Base-by-base conservation (phyloP, 2,329 filamentous ascomycete genomes). In the Microcyclospora pomicola region DNA sequence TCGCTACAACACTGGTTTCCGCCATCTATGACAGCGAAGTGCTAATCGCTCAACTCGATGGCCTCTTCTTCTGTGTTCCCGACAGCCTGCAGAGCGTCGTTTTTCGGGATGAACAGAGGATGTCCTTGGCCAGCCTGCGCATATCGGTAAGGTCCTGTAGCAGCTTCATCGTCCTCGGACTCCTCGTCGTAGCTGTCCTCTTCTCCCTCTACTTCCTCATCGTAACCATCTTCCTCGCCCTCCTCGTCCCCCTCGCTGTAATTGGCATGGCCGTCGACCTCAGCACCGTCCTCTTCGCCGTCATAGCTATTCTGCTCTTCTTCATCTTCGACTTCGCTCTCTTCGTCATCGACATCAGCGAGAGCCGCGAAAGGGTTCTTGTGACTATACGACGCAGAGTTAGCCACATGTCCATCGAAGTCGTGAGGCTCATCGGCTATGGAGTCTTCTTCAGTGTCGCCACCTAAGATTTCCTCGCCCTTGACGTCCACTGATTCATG, bases 211-310 rank as follows among this genome's bases (percentile, higher is more conserved):
- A 33, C 14, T 12, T 37, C 35, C 19, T 38, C 37, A 30, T 47
- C 41, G 5, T 38, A 36, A 2, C 33, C 41, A 2, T 41, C 41
- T 31, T 46, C 43, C 27, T 39, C 31, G 9, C 36, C 33, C 10
- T 42, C 48, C 5, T 44, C 40, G 28, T 42, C 45, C 6, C 42
- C 41, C 27, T 41, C 39, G 14, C 33, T 33, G 27, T 30, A 35
- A 11, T 27, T 14, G 12, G 24, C 27, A 7, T 34, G 32, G 11
- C 29, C 33, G 30, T 33, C 28, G 32, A 30, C 11, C 12, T 33
- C 38, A 27, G 35, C 36, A 9, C 27, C 15, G 40, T 66, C 61
- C 38, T 65, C 63, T 10, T 64, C 59, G 6, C 64, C 60, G 30
- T 65, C 63, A 41, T 56, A 65, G 27, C 57, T 62, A 19, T 30